Evolutionary conservation across 768 basidiomycete species (phyloP), one percentile per base, ranked within the genome.

Genomic region (Psilocybe sp.): DNA sequence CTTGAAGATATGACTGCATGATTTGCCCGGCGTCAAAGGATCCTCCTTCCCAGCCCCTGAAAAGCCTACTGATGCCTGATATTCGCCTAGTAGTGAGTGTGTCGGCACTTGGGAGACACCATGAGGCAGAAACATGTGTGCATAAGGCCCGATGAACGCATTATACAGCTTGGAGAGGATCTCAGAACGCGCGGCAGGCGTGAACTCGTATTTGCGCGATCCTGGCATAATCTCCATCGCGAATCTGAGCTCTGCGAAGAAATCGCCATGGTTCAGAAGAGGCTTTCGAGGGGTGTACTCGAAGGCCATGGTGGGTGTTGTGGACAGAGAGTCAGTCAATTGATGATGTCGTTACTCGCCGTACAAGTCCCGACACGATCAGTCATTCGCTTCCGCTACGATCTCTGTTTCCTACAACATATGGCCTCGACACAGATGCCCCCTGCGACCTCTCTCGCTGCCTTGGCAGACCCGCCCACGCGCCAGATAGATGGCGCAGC

Each of bases 1-100:
- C 66, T 84, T 86, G 69, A 96, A 92, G 37, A 94, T 89, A 61
- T 89, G 81, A 2, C 84, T 87, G 62, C 93, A 96, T 0, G 86
- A 79, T 54, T 84, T 75, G 8, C 88, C 90, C n/a, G 84, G 85
- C 14, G 79, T 66, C 0, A 81, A 62, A 8, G 76, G 76, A 19
- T 82, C 80, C 23, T 81, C 78, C 51, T 76, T 76, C n/a, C 79
- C 83, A 8, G 79, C 81, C 9, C 81, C 84, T 0, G 69, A 70
- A 54, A 81, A 82, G 15, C 74, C 76, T 4, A 78, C 64, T 28
- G 77, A 76, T 18, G 73, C 68, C 68, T 93, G 91, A 31, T 85
- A 80, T 47, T 89, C 85, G 55, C 84, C 82, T 14, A 93, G 73
- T 4, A 85, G 77, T 38, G 76, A 69, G 53, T 85, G 79, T 53